Conservation (phyloP, 1,139 yeast species). For the Sugiyamaella sp. region DNA sequence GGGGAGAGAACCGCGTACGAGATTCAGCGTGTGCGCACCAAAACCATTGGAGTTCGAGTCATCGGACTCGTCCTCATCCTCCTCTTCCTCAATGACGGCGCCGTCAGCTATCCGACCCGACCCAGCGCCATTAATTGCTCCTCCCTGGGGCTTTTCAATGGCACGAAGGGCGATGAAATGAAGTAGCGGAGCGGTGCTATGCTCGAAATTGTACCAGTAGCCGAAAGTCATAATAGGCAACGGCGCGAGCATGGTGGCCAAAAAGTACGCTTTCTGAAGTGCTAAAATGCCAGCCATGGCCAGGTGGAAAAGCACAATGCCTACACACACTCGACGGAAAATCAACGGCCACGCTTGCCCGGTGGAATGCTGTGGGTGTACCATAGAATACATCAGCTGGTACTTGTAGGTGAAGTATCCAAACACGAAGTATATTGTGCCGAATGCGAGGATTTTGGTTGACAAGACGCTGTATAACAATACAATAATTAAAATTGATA, state of each 20-base stretch:
- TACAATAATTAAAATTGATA: conserved; percentile 72
- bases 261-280: conserved; percentile 71
- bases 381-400: conserved; percentile 75
- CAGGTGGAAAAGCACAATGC: conserved; percentile 74
- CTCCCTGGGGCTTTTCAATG: conserved; percentile 43
- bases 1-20: conserved; percentile 4
- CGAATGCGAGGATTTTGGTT: conserved; percentile 72
- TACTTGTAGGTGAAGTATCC: conserved; percentile 83
- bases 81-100: conserved; percentile 6
- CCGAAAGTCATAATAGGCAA: conserved; percentile 68
- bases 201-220: conserved; percentile 79
- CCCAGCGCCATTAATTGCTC: conserved; percentile 22
- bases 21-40: not conserved
- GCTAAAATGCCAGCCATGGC: conserved; percentile 92
- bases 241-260: conserved; percentile 74
- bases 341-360: conserved; percentile 89
- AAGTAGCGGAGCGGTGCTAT: conserved; percentile 76
- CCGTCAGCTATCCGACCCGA: not conserved
- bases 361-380: conserved; percentile 87
- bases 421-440: conserved; percentile 68
- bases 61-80: conserved; percentile 2
- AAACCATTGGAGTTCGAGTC: not conserved
- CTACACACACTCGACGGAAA: conserved; percentile 70
- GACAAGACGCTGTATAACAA: conserved; percentile 74
- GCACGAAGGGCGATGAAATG: conserved; percentile 84